Base-by-base conservation (phyloP, 2,329 filamentous ascomycete genomes). In the Tolypocladium capitatum region DNA sequence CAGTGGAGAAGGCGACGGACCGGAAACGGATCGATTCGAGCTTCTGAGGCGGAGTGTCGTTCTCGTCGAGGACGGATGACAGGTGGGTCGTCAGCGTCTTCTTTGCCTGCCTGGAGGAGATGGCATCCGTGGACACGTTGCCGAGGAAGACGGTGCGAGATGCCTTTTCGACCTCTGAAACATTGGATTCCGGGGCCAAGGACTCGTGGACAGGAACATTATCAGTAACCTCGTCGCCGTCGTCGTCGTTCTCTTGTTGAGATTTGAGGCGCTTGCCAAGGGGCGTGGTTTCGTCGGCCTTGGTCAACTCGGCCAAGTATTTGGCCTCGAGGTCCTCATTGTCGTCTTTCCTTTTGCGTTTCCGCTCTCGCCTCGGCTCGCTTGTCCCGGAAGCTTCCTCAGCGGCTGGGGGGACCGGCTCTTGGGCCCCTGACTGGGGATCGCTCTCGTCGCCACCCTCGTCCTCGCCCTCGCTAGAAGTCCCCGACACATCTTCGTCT, bases 11-110 rank as follows among this genome's bases (percentile, higher is more conserved):
- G 2, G 92, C 86, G 14, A 89, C 87, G 8, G 91, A 97, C 49
- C 92, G 86, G 73, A 97, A 98, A 21, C 92, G 87, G 51, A 98
- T 74, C 2, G 90, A 95, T 63, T 95, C 86, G 41, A 98, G 73
- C 58, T 86, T 90, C 65, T 86, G 84, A 1, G 74, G 69, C 1
- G 72, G 52, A 69, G 70, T 56, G 63, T 73, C 56, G 63, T 72
- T 63, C 35, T 66, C 63, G 48, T 74, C 69, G 45, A 94, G 72
- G 58, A 88, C 84, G 1, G 87, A 88, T n/a, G 77, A 74, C 42
- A 96, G 78, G 63, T 96, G 87, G 38, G 76, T 71, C 54, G 87
- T 70, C 30, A 96, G 76, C 3, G 76, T 75, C 70, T 88, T 94
- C 68, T 87, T 89, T 32, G 82, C 83, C 2, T 81, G 68, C 60